Base-by-base conservation (phyloP, 345 rosid genomes). In the Hypericum perforatum region DNA sequence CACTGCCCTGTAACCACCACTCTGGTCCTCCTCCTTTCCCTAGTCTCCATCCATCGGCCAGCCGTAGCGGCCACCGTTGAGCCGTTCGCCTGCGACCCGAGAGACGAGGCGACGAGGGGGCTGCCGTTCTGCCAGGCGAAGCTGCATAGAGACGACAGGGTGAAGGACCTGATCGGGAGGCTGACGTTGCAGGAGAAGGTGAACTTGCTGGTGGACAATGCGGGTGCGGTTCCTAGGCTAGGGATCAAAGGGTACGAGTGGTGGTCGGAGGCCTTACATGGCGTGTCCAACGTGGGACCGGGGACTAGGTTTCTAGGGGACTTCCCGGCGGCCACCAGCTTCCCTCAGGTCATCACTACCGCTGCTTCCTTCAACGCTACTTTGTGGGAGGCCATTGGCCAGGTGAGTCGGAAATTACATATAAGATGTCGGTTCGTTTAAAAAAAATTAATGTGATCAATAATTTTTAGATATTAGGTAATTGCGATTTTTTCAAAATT, bases 221-320 rank as follows among this genome's bases (percentile, higher is more conserved):
- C 70, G 0, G 70, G 48, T 7, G 53, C 70, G 3, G 61, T 66
- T 55, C 52, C 70, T 0, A 40, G 65, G 43, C 61, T 66, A 0
- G 70, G 70, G 29, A 60, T 66, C 38, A 39, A 54, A 55, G 57
- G 61, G 53, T 66, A 66, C 14, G 70, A 66, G 43, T 66, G 70
- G 70, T 66, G 70, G 70, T 66, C 65, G 7, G 70, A 66, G 58
- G 70, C 70, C n/a, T 64, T 66, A 43, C 70, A 66, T 13, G 70
- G 70, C 3, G 70, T 66, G 13, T 66, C 70, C 12, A 50, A 66
- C 15, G 70, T 66, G 47, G 70, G 70, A 6, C 70, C 70, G 3
- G 70, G 70, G 46, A 66, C 70, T 7, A 55, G 51, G 57, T 66
- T 66, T 22, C 61, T 60, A 7, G 70, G 65, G 36, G 46, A 4